Evolutionary conservation across 2,329 filamentous ascomycete species (phyloP).

Genomic region (Passalora sequoiae): DNA sequence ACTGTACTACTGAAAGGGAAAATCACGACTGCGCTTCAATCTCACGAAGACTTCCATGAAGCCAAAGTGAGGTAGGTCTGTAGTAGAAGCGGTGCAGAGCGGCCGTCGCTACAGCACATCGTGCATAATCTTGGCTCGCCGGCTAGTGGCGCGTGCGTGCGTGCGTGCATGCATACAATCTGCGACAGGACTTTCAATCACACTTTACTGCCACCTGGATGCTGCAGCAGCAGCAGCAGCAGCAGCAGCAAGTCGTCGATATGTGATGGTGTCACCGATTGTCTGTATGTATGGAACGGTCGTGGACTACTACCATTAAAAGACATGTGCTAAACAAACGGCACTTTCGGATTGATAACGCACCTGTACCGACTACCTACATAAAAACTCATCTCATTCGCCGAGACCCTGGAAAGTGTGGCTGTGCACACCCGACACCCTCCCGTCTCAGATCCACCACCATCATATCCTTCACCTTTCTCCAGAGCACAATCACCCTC

Average conservation of each 20-base stretch:
- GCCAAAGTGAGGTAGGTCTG: conserved; percentile 5
- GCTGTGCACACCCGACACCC: too few relatives aligned
- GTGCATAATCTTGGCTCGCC: conserved; percentile 1
- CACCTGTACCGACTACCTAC: too few relatives aligned
- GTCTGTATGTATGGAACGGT: too few relatives aligned
- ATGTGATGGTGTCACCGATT: conserved; percentile 3
- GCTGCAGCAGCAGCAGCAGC: too few relatives aligned
- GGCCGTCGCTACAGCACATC: conserved; percentile 3
- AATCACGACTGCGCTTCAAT: neutral
- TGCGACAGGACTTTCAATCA: neutral
- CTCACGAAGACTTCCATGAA: conserved; percentile 4
- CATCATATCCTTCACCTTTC: too few relatives aligned
- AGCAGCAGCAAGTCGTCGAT: too few relatives aligned
- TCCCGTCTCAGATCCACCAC: neutral
- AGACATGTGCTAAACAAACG: too few relatives aligned
- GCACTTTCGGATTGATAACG: too few relatives aligned
- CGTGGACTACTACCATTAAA: too few relatives aligned
- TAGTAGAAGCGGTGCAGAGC: conserved; percentile 3
- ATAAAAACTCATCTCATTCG: too few relatives aligned
- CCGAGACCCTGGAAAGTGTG: conserved; percentile 6
- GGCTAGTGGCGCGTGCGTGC: too few relatives aligned
- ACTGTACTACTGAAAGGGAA: conserved; percentile 7
- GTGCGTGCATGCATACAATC: neutral
- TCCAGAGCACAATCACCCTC: too few relatives aligned
- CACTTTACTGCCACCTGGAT: neutral